A percentile compares a stretch with the other conserved stretches of the same genome.
These are phyloP conservation scores for Globisporangium apiculatum DNA, from an alignment of 352 stramenopile genomes.

Conservation along the genomic window DNA sequence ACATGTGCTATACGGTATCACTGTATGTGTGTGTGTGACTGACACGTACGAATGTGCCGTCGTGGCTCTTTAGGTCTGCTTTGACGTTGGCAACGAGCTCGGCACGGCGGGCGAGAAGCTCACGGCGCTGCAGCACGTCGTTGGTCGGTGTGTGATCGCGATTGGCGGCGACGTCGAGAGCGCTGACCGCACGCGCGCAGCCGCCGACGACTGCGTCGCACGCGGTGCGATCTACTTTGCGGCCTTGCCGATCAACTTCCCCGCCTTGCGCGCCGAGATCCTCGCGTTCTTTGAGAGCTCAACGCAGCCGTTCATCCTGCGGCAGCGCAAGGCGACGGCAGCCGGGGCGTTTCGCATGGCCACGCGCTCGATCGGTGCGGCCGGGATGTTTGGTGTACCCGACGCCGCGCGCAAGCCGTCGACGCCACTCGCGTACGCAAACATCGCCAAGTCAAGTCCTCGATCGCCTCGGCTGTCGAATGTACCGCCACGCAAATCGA, in stretches of 20 bases:
- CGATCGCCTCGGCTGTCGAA: background rate
- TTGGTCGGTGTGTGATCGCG: slow-evolving; percentile 46
- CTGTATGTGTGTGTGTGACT: background rate
- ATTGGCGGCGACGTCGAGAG: slow-evolving; percentile 41
- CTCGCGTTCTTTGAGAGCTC: slow-evolving; percentile 48
- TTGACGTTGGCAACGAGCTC: slow-evolving; percentile 46
- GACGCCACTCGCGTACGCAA: slow-evolving; percentile 28
- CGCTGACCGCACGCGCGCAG: slow-evolving; percentile 20
- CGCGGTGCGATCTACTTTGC: slow-evolving; percentile 58
- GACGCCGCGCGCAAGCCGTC: slow-evolving; percentile 28
- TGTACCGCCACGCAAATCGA: slow-evolving; percentile 18
- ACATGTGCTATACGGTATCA: background rate
- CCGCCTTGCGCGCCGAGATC: slow-evolving; percentile 42
- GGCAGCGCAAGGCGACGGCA: slow-evolving; percentile 26
- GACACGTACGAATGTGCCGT: background rate
- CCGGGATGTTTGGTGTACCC: slow-evolving; percentile 27
- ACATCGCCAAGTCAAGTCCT: slow-evolving; percentile 10
- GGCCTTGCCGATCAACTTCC: slow-evolving; percentile 50
- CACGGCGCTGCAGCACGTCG: slow-evolving; percentile 19
- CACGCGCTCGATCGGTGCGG: slow-evolving; percentile 30
- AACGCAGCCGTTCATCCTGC: slow-evolving; percentile 45
- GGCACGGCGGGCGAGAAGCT: slow-evolving; percentile 39
- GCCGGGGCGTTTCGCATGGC: slow-evolving; percentile 17
- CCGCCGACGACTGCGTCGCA: slow-evolving; percentile 35
- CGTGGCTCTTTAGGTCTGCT: slow-evolving; percentile 34